Evolutionary conservation across 2,329 filamentous ascomycete species (phyloP), one percentile per base, ranked within the genome.

Genomic region (Corynespora cassiicola): DNA sequence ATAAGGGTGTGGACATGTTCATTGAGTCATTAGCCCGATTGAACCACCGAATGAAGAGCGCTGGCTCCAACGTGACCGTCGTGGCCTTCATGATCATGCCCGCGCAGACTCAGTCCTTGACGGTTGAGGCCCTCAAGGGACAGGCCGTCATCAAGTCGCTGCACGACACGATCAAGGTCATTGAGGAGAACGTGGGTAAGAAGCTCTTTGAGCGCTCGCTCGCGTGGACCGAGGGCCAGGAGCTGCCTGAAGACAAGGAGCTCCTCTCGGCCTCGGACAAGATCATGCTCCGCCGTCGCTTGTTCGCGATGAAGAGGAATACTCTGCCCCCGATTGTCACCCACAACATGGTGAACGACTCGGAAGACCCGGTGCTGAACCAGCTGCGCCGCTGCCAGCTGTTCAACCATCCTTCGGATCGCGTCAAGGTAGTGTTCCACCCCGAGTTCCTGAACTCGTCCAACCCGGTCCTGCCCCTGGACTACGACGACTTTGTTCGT

Each of bases 1-100:
- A 99, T 66, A 99, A 99, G 74, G 94, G 94, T 63, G 92, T 96
- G 7, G 94, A 99, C 71, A 97, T 99, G 94, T 99, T 97, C 71
- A 95, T 99, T 55, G 94, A 99, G 72, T 94, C 91, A 3, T 76
- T 99, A 48, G 94, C 94, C 18, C 88, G 94, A 27, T 75, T 99
- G 59, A 99, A 99, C 73, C 91, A 97, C 75, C 83, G 87, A 24
- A 82, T 99, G 63, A 97, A 97, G 80, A 73, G 73, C 34, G 73
- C 84, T 6, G 89, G 89, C 31, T 95, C 90, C 56, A 95, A 94
- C 72, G 91, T 86, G 66, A 97, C 94, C 0, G 87, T 99, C 6
- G 92, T 99, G 12, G 92, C 94, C 14, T 99, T 99, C 67, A 88
- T 99, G 70, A 97, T 99, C 68, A 95, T 99, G 90, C 94, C 94